These are phyloP conservation scores for Astragalus glycyphyllos DNA, from an alignment of 306 rosid species.

Conservation along the genomic window DNA sequence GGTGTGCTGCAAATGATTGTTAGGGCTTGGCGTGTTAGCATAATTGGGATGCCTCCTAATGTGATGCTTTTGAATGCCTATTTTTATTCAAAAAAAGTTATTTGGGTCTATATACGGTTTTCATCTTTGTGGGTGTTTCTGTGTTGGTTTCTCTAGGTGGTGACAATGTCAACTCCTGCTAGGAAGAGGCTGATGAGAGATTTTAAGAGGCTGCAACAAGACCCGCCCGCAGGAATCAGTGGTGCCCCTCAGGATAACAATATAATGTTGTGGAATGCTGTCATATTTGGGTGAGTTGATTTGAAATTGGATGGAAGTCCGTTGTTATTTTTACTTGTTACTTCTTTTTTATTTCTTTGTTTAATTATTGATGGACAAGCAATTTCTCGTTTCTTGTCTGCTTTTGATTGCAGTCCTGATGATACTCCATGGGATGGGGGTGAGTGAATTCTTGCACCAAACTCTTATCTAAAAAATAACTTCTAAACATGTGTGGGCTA, in stretches of 20 bases:
- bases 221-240: slow-evolving; percentile 93
- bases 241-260: slow-evolving; percentile 96
- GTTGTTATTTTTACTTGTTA: slow-evolving; percentile 2
- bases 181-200: slow-evolving; percentile 93
- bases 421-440: slow-evolving; percentile 65
- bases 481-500: not conserved
- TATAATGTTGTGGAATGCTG: slow-evolving; percentile 92
- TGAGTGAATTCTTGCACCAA: slow-evolving; percentile 32
- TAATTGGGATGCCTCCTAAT: no score
- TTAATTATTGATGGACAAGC: slow-evolving; percentile 48
- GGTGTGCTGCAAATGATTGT: no score
- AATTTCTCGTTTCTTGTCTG: slow-evolving; percentile 54
- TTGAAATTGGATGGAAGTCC: slow-evolving; percentile 24
- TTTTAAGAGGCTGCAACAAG: slow-evolving; percentile 90
- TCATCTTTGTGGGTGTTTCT: not conserved
- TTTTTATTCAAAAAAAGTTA: not conserved
- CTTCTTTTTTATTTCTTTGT: slow-evolving; percentile 33
- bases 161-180: slow-evolving; percentile 82
- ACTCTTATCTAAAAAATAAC: not conserved
- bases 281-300: slow-evolving; percentile 78
- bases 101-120: not conserved
- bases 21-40: no score
- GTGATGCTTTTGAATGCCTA: no score
- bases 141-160: slow-evolving; percentile 50
- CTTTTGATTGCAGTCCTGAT: slow-evolving; percentile 58